These are phyloP conservation scores for Daedaleopsis sinensis DNA, from an alignment of 768 basidiomycete species.

Conservation along the genomic window DNA sequence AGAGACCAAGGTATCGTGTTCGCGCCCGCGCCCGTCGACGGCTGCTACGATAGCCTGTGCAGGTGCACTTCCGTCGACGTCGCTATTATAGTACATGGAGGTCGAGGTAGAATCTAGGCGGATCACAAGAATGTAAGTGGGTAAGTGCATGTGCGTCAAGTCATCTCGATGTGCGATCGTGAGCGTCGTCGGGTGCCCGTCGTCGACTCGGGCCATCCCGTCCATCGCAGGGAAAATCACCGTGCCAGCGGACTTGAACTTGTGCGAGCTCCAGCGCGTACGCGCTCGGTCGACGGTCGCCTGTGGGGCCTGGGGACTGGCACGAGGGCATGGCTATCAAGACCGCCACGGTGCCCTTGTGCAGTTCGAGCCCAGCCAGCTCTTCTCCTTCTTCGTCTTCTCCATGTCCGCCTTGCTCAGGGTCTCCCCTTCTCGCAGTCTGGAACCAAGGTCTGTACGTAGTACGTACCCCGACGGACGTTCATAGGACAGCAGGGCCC, in stretches of 20 bases:
- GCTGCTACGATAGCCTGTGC: neutral
- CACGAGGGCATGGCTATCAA: conserved; percentile 12
- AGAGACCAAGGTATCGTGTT: neutral
- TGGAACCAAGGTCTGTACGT: conserved; percentile 3
- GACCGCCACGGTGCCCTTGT: conserved; percentile 4
- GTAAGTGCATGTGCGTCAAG: neutral
- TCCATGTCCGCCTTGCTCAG: neutral
- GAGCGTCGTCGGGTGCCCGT: neutral
- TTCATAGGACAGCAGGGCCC: neutral
- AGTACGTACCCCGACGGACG: neutral
- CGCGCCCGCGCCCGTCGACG: neutral
- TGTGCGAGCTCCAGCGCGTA: conserved; percentile 11
- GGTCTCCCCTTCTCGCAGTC: neutral
- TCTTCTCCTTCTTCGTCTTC: neutral
- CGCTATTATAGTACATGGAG: conserved; percentile 10
- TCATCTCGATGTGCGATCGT: neutral
- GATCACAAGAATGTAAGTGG: neutral
- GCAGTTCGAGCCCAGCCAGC: neutral
- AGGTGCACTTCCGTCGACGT: neutral
- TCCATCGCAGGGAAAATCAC: neutral
- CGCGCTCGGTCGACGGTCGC: conserved; percentile 3
- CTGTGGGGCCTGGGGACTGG: neutral
- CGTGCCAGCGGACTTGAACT: conserved; percentile 4
- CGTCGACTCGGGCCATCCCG: neutral
- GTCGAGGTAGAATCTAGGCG: neutral